phyloP scores from a whole-genome alignment of 1,139 yeast species.

The Pichia sp. region DNA sequence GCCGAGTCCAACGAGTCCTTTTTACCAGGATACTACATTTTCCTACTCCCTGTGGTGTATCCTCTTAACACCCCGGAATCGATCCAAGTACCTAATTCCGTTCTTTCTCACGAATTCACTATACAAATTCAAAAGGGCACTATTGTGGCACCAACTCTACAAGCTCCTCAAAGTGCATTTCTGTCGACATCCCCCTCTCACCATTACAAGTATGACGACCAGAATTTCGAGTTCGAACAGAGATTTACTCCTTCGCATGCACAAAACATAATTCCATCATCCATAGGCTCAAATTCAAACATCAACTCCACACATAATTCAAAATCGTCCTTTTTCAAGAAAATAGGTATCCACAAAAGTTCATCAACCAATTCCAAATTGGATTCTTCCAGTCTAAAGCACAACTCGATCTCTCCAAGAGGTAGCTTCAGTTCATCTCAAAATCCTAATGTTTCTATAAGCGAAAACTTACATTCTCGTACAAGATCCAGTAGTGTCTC shows the following conservation, averaged over 20 bases:
- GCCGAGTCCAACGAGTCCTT: constrained; percentile 17
- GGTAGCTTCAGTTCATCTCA: not conserved
- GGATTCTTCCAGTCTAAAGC: constrained; percentile 5
- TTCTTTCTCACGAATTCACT: constrained; percentile 37
- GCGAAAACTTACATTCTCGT: not conserved
- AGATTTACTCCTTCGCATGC: not conserved
- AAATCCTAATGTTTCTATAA: not conserved
- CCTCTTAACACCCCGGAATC: constrained; percentile 74
- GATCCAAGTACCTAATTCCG: constrained; percentile 52
- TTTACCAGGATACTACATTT: constrained; percentile 77
- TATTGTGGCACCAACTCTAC: constrained; percentile 25
- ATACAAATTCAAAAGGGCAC: constrained; percentile 30
- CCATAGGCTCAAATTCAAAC: not conserved
- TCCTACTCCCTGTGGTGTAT: constrained; percentile 64
- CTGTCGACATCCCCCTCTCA: constrained; percentile 32
- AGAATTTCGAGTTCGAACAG: constrained; percentile 4
- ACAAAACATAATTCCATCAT: not conserved
- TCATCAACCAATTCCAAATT: constrained; percentile 10
- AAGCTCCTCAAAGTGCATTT: constrained; percentile 31
- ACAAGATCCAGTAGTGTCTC: constrained; percentile 8
- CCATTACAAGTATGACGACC: constrained; percentile 25
- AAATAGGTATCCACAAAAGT: constrained; percentile 22
- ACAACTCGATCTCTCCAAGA: constrained; percentile 8
- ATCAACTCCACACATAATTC: not conserved
- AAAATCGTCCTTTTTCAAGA: constrained; percentile 23